Conservation (phyloP, 306 rosid species). For the Crataegus laevigata region DNA sequence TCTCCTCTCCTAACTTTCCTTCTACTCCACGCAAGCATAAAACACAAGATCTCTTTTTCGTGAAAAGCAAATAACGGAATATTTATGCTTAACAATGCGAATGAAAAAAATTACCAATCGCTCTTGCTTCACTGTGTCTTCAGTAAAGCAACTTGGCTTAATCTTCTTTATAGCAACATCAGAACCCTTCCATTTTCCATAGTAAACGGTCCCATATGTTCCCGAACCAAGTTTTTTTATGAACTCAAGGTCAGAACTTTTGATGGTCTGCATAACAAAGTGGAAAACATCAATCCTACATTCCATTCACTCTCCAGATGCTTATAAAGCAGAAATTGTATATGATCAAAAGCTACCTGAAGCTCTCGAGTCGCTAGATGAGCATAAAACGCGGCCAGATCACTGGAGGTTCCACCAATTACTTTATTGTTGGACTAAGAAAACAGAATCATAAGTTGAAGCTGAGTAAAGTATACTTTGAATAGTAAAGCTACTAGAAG, state of each 20-base stretch:
- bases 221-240: slow-evolving; percentile 29
- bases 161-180: slow-evolving; percentile 28
- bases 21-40: background rate
- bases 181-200: slow-evolving; percentile 33
- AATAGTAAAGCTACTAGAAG: background rate
- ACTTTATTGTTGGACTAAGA: slow-evolving; percentile 12
- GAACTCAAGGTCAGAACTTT: slow-evolving; percentile 22
- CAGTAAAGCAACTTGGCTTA: slow-evolving; percentile 26
- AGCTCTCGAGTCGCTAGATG: slow-evolving; percentile 21
- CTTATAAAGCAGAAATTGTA: background rate
- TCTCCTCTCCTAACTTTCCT: background rate
- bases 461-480: background rate
- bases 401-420: slow-evolving; percentile 11
- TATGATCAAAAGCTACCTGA: slow-evolving; percentile 15
- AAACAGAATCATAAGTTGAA: background rate
- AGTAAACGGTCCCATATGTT: slow-evolving; percentile 28
- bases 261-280: slow-evolving; percentile 15
- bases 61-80: background rate
- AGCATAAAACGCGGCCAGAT: background rate
- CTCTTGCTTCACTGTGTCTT: slow-evolving; percentile 11
- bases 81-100: background rate
- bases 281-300: background rate
- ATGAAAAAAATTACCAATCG: slow-evolving; percentile 13
- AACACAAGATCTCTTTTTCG: background rate
- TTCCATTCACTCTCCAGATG: background rate